phyloP scores from a whole-genome alignment of 2,329 filamentous ascomycete genomes.

The Emmonsiellopsis sp. region DNA sequence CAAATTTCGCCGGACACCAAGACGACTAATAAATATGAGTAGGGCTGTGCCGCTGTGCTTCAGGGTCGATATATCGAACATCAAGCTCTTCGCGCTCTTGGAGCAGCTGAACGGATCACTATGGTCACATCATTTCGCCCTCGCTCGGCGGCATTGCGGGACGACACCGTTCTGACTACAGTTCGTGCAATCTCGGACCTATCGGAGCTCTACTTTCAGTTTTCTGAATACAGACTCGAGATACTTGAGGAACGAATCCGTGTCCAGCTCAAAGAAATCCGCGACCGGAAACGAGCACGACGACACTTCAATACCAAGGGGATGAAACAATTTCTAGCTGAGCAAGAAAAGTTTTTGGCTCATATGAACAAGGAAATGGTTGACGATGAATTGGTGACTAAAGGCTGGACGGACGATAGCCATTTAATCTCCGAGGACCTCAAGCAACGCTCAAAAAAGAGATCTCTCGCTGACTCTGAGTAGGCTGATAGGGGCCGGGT shows the following conservation, averaged over 20 bases:
- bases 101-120: slow-evolving; percentile 52
- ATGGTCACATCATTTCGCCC: slow-evolving; percentile 60
- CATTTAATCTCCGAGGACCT: slow-evolving; percentile 30
- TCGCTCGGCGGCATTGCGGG: slow-evolving; percentile 42
- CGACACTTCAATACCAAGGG: slow-evolving; percentile 22
- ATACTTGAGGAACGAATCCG: slow-evolving; percentile 52
- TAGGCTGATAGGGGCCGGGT: neutral
- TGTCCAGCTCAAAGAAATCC: slow-evolving; percentile 30
- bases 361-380: slow-evolving; percentile 33
- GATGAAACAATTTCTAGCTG: slow-evolving; percentile 19
- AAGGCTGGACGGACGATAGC: slow-evolving; percentile 26
- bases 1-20: neutral
- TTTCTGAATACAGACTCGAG: slow-evolving; percentile 52
- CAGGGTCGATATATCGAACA: slow-evolving; percentile 61
- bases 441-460: slow-evolving; percentile 17
- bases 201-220: slow-evolving; percentile 51
- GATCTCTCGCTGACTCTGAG: neutral
- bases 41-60: slow-evolving; percentile 56
- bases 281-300: slow-evolving; percentile 22
- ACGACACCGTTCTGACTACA: slow-evolving; percentile 53
- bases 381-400: slow-evolving; percentile 29
- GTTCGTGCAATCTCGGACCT: slow-evolving; percentile 51
- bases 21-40: slow-evolving; percentile 6
- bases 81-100: slow-evolving; percentile 50
- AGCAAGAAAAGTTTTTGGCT: slow-evolving; percentile 22